Evolutionary conservation across 192 early-diverging fungal genomes (phyloP).

Genomic region (Rhizophlyctis rosea): DNA sequence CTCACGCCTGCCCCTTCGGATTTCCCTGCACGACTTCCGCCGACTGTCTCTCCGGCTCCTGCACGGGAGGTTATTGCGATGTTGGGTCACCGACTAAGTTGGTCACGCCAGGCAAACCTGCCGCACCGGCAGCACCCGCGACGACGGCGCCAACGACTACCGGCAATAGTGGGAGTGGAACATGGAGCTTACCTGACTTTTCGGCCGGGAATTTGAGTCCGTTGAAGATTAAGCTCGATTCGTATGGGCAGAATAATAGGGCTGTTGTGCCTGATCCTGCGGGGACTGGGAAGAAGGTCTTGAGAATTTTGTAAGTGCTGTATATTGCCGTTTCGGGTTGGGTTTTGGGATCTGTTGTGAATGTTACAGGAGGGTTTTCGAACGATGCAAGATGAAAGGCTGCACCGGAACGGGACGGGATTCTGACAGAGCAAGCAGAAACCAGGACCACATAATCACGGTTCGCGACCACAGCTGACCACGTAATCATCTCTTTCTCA

Average conservation of each 20-base stretch:
- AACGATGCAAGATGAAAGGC: too few relatives aligned
- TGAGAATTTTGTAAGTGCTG: constrained; percentile 20
- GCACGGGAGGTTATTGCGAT: constrained; percentile 23
- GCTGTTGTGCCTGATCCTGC: constrained; percentile 28
- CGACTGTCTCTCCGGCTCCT: constrained; percentile 27
- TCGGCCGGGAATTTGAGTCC: not conserved
- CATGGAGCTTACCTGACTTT: constrained; percentile 12
- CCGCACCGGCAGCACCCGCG: constrained; percentile 7
- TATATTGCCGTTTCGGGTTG: not conserved
- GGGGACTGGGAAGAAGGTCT: constrained; percentile 12
- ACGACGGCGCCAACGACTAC: not conserved
- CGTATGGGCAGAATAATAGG: constrained; percentile 16
- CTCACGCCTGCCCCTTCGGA: constrained; percentile 23
- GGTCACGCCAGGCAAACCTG: not conserved
- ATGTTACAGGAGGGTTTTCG: too few relatives aligned
- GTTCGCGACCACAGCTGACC: too few relatives aligned
- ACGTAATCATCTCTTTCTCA: too few relatives aligned
- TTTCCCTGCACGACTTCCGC: constrained; percentile 18
- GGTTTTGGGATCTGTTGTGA: not conserved
- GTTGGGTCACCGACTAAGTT: constrained; percentile 4
- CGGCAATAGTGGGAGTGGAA: too few relatives aligned
- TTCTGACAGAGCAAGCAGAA: too few relatives aligned
- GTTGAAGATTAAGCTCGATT: constrained; percentile 11
- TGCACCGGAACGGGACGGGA: too few relatives aligned
- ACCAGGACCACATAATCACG: too few relatives aligned